These are phyloP conservation scores for Talinum fruticosum DNA, from an alignment of 148 eudicot species.

Conservation along the genomic window DNA sequence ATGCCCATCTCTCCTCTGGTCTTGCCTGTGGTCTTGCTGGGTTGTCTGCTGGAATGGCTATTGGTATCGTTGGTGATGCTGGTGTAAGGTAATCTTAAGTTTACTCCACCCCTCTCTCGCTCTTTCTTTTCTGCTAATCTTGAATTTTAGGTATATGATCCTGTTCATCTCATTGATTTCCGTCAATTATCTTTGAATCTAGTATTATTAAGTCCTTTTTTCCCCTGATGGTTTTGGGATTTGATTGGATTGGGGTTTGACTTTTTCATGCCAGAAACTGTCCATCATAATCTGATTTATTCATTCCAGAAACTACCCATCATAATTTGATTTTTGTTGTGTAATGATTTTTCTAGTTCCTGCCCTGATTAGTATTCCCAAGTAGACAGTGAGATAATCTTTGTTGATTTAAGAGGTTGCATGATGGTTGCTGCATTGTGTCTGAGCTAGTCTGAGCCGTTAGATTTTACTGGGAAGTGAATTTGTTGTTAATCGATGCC, in stretches of 20 bases:
- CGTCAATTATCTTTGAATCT: not conserved
- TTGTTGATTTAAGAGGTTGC: too few species aligned
- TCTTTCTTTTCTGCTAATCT: not conserved
- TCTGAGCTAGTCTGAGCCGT: not conserved
- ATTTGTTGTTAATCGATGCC: not conserved
- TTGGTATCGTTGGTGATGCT: slow-evolving; percentile 63
- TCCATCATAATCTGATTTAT: not conserved
- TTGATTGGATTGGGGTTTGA: not conserved
- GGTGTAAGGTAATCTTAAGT: slow-evolving; percentile 47
- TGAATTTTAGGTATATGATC: not conserved
- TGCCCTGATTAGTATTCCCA: not conserved
- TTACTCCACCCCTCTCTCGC: not conserved
- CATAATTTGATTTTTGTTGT: not conserved
- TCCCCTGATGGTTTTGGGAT: not conserved
- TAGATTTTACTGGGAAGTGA: not conserved
- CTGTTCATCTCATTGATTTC: not conserved
- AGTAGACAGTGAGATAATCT: not conserved
- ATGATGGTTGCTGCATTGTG: not conserved
- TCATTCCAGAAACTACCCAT: not conserved
- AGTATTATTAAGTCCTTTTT: not conserved
- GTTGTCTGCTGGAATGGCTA: slow-evolving; percentile 61
- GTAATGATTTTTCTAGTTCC: not conserved
- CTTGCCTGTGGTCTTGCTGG: slow-evolving; percentile 64
- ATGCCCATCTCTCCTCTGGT: slow-evolving; percentile 61
- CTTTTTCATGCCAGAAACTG: not conserved